Percentiles rank a stretch among this genome's conserved stretches.
These are phyloP conservation scores for Alopecurus myosuroides DNA, from an alignment of 176 grass and related monocot genomes.

Conservation along the genomic window DNA sequence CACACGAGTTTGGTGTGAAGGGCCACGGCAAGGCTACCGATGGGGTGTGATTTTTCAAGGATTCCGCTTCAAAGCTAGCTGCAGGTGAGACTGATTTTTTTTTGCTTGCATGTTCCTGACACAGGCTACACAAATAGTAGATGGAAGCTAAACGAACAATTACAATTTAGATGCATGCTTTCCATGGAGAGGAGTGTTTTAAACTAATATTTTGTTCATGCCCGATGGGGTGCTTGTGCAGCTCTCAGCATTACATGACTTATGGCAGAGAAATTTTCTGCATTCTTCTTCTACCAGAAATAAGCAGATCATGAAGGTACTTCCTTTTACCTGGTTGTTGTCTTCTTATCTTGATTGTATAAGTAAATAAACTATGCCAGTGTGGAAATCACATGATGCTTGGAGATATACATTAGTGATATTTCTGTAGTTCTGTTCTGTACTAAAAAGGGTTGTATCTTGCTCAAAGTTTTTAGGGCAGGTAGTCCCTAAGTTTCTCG, in stretches of 20 bases:
- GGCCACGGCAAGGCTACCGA: too few relatives aligned
- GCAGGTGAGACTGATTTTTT: too few relatives aligned
- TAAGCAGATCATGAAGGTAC: constrained; percentile 63
- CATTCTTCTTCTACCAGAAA: constrained; percentile 80
- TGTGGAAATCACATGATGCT: neutral
- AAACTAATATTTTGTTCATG: neutral
- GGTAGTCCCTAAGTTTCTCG: too few relatives aligned
- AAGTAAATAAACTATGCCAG: too few relatives aligned
- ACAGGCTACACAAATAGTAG: too few relatives aligned
- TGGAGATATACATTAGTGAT: neutral
- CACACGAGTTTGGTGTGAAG: too few relatives aligned
- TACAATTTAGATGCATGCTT: neutral
- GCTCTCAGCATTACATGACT: constrained; percentile 59
- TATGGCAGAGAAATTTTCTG: constrained; percentile 86
- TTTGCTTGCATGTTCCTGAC: too few relatives aligned
- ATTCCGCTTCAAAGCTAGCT: too few relatives aligned
- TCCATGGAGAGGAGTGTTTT: constrained; percentile 11
- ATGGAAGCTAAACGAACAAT: too few relatives aligned
- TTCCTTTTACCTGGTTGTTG: constrained; percentile 15
- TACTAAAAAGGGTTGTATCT: neutral
- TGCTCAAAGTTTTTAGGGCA: neutral
- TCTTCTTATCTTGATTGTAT: constrained; percentile 5
- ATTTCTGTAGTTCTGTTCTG: neutral
- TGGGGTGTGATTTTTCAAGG: too few relatives aligned
- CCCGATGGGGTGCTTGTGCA: constrained; percentile 80